Conservation (phyloP, 192 early-diverging fungal species). For the Coemansia sp. region DNA sequence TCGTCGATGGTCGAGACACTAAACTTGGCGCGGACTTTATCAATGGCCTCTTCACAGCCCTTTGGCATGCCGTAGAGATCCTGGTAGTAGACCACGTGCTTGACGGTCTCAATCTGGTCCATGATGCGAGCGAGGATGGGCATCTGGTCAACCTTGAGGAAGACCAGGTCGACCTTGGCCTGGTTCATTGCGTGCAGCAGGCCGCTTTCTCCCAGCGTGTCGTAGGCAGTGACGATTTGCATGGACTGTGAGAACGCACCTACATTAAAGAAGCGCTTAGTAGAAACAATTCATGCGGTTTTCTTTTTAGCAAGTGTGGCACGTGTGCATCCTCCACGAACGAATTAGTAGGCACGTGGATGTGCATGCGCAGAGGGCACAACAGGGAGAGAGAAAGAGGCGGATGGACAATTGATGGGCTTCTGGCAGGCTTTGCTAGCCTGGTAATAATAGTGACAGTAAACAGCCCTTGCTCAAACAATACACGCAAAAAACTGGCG, state of each 20-base stretch:
- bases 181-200: slow-evolving; percentile 87
- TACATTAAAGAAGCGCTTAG: not conserved
- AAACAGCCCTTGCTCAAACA: not conserved
- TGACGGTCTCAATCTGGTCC: slow-evolving; percentile 50
- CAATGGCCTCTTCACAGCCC: slow-evolving; percentile 58
- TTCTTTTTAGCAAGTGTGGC: not conserved
- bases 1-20: slow-evolving; percentile 67
- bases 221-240: slow-evolving; percentile 81
- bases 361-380: not conserved
- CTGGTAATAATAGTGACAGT: not conserved
- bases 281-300: not conserved
- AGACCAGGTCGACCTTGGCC: slow-evolving; percentile 71
- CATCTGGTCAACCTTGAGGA: slow-evolving; percentile 61
- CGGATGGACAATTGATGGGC: not conserved
- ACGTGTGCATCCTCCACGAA: not conserved
- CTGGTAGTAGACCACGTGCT: slow-evolving; percentile 63
- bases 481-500: not conserved
- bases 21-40: slow-evolving; percentile 56
- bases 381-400: not conserved
- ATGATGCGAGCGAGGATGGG: slow-evolving; percentile 38
- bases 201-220: slow-evolving; percentile 83
- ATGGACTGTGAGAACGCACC: slow-evolving; percentile 60
- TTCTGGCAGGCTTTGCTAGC: not conserved
- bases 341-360: not conserved
- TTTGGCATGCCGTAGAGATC: slow-evolving; percentile 48